Percentiles rank a stretch among this genome's conserved stretches.
Conservation (phyloP, 23 red algal species). For the Pyropia yezoensis region DNA sequence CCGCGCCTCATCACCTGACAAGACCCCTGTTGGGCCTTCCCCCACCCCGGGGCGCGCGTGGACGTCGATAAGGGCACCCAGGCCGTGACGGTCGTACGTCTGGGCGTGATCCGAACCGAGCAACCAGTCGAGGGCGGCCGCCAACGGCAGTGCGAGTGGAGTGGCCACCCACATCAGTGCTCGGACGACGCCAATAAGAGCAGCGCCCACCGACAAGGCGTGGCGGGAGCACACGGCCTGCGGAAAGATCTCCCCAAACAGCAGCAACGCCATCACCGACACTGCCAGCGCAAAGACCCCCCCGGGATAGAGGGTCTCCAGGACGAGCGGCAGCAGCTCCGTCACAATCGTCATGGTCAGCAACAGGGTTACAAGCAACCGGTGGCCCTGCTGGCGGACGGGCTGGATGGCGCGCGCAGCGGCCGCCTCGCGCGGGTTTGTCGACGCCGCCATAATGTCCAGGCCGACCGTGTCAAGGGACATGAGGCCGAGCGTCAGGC, state of each 20-base stretch:
- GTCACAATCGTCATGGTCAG: conserved; percentile 26
- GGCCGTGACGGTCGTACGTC: too few relatives aligned
- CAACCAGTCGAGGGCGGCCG: conserved; percentile 20
- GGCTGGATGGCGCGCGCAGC: conserved; percentile 19
- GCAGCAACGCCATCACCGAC: conserved; percentile 26
- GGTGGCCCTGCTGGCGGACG: conserved; percentile 32
- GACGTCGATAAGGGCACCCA: too few relatives aligned
- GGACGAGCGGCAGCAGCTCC: conserved; percentile 10
- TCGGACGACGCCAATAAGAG: conserved; percentile 12
- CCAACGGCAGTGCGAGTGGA: conserved; percentile 24
- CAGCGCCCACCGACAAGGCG: conserved; percentile 29
- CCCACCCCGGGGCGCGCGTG: too few relatives aligned
- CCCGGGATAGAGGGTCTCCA: conserved; percentile 3
- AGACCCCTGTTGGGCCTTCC: too few relatives aligned
- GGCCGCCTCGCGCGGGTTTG: conserved; percentile 7
- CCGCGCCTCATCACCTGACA: too few relatives aligned
- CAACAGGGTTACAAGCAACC: conserved; percentile 31
- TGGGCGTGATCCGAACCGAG: conserved; percentile 18
- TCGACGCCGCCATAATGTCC: conserved; percentile 27
- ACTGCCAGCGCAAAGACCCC: conserved; percentile 23
- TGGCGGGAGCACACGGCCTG: conserved; percentile 48
- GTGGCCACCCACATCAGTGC: conserved; percentile 14
- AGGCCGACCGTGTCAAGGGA: conserved; percentile 35
- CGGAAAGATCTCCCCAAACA: conserved; percentile 47
- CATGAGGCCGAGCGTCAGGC: conserved; percentile 57